Evolutionary conservation across 495 filamentous ascomycete species (phyloP).

Genomic region (Glutinoglossum americanum): DNA sequence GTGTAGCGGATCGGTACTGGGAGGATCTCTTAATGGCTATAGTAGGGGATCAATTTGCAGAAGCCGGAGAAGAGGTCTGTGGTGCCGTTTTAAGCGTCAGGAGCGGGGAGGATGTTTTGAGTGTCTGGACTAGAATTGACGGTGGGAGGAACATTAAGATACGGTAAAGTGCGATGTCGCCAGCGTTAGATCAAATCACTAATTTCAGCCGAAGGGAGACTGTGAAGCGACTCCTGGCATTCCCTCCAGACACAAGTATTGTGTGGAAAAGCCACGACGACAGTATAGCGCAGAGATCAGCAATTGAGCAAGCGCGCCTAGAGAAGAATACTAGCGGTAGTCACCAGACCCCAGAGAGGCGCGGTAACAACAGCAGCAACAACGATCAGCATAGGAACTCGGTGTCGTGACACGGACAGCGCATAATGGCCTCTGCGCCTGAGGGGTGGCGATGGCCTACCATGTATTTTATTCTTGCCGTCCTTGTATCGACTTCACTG

Average conservation of each 20-base stretch:
- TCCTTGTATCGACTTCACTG: neutral
- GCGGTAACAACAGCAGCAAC: constrained; percentile 19
- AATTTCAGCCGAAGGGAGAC: constrained; percentile 43
- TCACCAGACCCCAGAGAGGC: constrained; percentile 18
- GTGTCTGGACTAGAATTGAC: constrained; percentile 87
- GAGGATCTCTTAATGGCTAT: constrained; percentile 84
- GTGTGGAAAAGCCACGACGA: constrained; percentile 83
- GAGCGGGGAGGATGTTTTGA: constrained; percentile 89
- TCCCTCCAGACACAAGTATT: constrained; percentile 74
- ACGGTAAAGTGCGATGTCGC: constrained; percentile 33
- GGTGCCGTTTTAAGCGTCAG: constrained; percentile 84
- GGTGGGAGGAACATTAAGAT: constrained; percentile 92
- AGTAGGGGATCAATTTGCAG: constrained; percentile 84
- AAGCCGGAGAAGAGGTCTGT: constrained; percentile 85
- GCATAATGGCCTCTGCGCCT: neutral
- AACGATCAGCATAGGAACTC: neutral
- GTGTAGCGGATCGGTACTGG: constrained; percentile 91
- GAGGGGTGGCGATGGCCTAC: neutral
- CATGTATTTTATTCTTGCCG: neutral
- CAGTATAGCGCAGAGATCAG: constrained; percentile 60
- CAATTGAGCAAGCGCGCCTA: constrained; percentile 63
- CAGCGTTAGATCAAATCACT: neutral
- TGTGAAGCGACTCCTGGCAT: constrained; percentile 67
- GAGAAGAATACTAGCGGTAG: constrained; percentile 38
- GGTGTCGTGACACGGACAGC: neutral